Percentiles rank a stretch among this genome's conserved stretches.
phyloP scores from a whole-genome alignment of 2,329 filamentous ascomycete genomes.

The Fusarium coicis region DNA sequence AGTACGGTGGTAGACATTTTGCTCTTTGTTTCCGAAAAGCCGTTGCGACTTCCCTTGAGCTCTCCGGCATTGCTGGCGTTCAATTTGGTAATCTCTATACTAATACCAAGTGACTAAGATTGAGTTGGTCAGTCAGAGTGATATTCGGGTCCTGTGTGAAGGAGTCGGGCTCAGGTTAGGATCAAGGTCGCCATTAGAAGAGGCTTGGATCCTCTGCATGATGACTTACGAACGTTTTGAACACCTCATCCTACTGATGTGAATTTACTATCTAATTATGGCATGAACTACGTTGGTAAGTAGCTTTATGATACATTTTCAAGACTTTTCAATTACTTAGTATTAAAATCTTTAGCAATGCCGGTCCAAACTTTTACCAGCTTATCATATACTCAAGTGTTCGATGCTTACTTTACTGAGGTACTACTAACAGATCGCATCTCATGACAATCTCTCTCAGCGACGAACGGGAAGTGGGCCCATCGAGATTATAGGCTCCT shows the following conservation, averaged over 20 bases:
- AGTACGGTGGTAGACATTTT: too few species aligned
- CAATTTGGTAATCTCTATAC: too few species aligned
- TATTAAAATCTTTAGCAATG: accelerated
- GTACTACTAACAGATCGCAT: too few species aligned
- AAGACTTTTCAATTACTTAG: too few species aligned
- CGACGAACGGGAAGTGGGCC: accelerated
- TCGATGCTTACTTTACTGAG: background rate
- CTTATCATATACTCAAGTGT: background rate
- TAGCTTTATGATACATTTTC: background rate
- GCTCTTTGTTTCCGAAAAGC: too few species aligned
- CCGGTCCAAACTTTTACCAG: accelerated
- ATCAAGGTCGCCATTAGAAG: accelerated
- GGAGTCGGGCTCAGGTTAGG: too few species aligned
- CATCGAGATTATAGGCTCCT: accelerated
- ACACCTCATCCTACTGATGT: too few species aligned
- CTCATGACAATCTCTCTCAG: background rate
- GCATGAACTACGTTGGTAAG: accelerated
- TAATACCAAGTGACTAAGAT: too few species aligned
- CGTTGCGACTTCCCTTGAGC: background rate
- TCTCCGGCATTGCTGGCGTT: accelerated
- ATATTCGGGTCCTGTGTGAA: too few species aligned
- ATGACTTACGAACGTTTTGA: background rate
- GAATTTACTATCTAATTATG: background rate
- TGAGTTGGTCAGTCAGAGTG: background rate
- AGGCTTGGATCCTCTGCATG: too few species aligned